Evolutionary conservation across 2,329 filamentous ascomycete species (phyloP), one percentile per base, ranked within the genome.

Genomic region (Raffaelea arxii): DNA sequence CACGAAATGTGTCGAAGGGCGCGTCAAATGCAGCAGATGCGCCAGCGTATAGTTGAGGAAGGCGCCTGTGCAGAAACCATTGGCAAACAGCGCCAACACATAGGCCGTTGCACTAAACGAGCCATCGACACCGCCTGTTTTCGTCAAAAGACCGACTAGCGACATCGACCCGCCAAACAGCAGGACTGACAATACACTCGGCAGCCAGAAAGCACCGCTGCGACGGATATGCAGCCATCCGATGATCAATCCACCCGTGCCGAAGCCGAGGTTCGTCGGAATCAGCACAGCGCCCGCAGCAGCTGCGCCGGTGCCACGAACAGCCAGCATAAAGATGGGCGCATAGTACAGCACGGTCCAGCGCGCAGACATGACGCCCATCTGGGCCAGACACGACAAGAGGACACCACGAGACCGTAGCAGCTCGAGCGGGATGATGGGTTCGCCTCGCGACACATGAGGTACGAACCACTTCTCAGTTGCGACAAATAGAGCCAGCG

Each of bases 321-420:
- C 82, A 4, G 85, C 84, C 48, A 92, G 78, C 27, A 86, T 83
- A 56, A 87, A 90, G 38, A 88, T 78, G 0, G 88, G 87, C 0
- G 82, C 76, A 63, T 88, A 94, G 67, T 89, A 92, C 7, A 94
- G 70, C 2, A 94, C 73, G 6, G 74, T 74, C 87, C 86, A 94
- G 48, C 88, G 81, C 2, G 84, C 75, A 59, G 85, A 80, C 85
- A 94, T 91, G 60, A 88, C 75, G 19, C 83, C 80, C 0, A 90
- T 72, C 43, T 88, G 86, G 1, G 82, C 75, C 21, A 90, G 57
- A 58, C 86, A 91, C 1, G 84, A 84, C 21, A 91, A 65, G 4
- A 91, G 67, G 1, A 86, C 78, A 25, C 81, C 82, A 24, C 82
- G 76, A 11, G 82, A 86, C 44, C 71, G 75, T 24, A 94, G 73